Evolutionary conservation across 2,329 filamentous ascomycete genomes (phyloP).

Genomic region (Stylonectria norvegica): DNA sequence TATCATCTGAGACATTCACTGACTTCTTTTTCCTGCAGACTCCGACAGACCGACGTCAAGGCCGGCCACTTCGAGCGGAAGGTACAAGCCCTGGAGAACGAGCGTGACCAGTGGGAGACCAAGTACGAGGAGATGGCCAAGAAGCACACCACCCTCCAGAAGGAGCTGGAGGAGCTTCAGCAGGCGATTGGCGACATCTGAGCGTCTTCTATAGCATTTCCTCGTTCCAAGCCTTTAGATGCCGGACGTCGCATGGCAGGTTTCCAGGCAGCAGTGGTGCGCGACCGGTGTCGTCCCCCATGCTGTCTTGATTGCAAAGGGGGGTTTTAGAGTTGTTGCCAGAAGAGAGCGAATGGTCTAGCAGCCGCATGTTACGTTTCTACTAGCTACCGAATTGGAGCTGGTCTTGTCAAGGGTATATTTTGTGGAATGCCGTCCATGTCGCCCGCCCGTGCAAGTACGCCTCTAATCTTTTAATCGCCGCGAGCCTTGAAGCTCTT

Average conservation of each 20-base stretch:
- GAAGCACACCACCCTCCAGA: slow-evolving; percentile 80
- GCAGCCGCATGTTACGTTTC: slow-evolving; percentile 31
- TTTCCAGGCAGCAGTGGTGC: slow-evolving; percentile 14
- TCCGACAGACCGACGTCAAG: slow-evolving; percentile 98
- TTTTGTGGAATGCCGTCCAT: slow-evolving; percentile 25
- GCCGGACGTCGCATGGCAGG: slow-evolving; percentile 9
- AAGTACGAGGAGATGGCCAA: slow-evolving; percentile 98
- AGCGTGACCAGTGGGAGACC: slow-evolving; percentile 90
- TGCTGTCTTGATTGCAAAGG: slow-evolving; percentile 22
- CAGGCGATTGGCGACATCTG: slow-evolving; percentile 91
- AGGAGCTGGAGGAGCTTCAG: slow-evolving; percentile 89
- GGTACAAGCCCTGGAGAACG: slow-evolving; percentile 90
- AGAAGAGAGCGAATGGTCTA: slow-evolving; percentile 28
- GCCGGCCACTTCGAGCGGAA: slow-evolving; percentile 99
- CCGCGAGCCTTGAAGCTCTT: slow-evolving; percentile 43
- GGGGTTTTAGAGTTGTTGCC: slow-evolving; percentile 24
- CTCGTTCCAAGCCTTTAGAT: no score
- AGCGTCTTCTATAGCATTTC: no score
- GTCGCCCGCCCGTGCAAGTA: slow-evolving; percentile 8
- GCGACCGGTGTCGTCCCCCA: slow-evolving; percentile 13
- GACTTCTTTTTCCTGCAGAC: slow-evolving; percentile 50
- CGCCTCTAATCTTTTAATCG: slow-evolving; percentile 4
- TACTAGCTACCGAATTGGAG: slow-evolving; percentile 29
- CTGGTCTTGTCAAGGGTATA: slow-evolving; percentile 32
- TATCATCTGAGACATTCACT: background rate